These are phyloP conservation scores for Solanum chacoense DNA, from an alignment of 305 asterid species.

Conservation along the genomic window DNA sequence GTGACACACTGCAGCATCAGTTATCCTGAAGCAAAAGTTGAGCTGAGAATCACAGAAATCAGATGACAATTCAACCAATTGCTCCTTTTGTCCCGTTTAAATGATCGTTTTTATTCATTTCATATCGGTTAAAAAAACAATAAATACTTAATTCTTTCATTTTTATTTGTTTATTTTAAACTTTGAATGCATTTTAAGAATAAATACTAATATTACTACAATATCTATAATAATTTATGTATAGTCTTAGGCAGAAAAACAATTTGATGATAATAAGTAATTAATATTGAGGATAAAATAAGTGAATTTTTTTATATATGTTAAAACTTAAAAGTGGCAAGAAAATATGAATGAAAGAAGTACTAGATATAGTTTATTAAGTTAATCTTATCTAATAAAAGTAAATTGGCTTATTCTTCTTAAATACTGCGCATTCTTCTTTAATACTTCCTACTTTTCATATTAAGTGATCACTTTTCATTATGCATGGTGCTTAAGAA, in stretches of 20 bases:
- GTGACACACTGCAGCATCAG: conserved; percentile 14
- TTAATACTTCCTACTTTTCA: accelerated
- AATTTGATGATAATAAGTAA: too few species aligned
- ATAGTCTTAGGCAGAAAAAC: not conserved
- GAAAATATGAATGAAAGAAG: not conserved
- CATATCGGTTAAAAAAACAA: not conserved
- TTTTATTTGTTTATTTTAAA: too few species aligned
- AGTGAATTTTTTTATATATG: not conserved
- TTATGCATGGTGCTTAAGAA: accelerated
- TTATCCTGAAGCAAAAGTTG: conserved; percentile 11
- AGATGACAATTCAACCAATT: not conserved
- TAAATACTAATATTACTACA: not conserved
- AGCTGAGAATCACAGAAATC: not conserved
- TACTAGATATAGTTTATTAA: not conserved
- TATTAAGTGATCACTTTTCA: too few species aligned
- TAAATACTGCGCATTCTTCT: not conserved
- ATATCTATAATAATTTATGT: too few species aligned
- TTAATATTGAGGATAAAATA: too few species aligned
- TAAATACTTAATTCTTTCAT: too few species aligned
- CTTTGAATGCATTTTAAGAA: not conserved
- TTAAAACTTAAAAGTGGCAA: too few species aligned
- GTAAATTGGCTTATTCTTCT: not conserved
- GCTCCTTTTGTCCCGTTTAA: not conserved
- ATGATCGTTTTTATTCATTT: not conserved
- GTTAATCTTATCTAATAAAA: not conserved